Percentiles rank a stretch among this genome's conserved stretches.
Evolutionary conservation across 768 basidiomycete species (phyloP).

Genomic region (Gloeostereum incarnatum): DNA sequence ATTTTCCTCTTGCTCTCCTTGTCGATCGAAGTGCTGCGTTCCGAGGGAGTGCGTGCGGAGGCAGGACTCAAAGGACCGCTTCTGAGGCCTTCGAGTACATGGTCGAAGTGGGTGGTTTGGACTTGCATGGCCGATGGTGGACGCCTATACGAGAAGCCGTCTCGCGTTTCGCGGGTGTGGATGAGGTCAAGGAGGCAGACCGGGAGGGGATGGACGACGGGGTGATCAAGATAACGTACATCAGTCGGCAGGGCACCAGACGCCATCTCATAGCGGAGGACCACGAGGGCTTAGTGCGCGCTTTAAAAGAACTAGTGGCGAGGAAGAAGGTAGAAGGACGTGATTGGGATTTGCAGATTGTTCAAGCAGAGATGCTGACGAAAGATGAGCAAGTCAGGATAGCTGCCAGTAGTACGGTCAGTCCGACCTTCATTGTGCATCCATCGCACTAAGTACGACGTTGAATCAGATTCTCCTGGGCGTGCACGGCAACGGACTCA

Average conservation of each 20-base stretch:
- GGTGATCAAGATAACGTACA: constrained; percentile 65
- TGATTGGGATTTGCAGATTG: constrained; percentile 54
- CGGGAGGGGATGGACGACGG: constrained; percentile 34
- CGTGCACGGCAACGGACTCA: constrained; percentile 75
- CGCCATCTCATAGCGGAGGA: constrained; percentile 45
- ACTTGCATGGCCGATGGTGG: constrained; percentile 62
- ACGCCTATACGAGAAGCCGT: constrained; percentile 59
- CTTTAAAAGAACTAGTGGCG: constrained; percentile 39
- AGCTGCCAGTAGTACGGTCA: too few relatives aligned
- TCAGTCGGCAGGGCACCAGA: constrained; percentile 53
- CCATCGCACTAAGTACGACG: constrained; percentile 1
- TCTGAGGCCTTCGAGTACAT: constrained; percentile 57
- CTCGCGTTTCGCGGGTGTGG: constrained; percentile 54
- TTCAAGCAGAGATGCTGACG: constrained; percentile 55
- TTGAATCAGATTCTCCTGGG: constrained; percentile 53
- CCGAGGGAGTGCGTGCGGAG: constrained; percentile 54
- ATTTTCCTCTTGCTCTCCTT: constrained; percentile 62
- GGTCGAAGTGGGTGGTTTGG: constrained; percentile 18
- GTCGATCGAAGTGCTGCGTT: constrained; percentile 73
- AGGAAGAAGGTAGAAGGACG: too few relatives aligned
- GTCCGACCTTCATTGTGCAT: background rate
- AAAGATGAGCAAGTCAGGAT: constrained; percentile 69
- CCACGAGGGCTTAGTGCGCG: constrained; percentile 43
- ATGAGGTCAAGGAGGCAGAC: too few relatives aligned
- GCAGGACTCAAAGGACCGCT: constrained; percentile 61